A percentile compares a stretch with the other conserved stretches of the same genome.
Evolutionary conservation across 2,329 filamentous ascomycete species (phyloP).

Genomic region (Colletotrichum tofieldiae): DNA sequence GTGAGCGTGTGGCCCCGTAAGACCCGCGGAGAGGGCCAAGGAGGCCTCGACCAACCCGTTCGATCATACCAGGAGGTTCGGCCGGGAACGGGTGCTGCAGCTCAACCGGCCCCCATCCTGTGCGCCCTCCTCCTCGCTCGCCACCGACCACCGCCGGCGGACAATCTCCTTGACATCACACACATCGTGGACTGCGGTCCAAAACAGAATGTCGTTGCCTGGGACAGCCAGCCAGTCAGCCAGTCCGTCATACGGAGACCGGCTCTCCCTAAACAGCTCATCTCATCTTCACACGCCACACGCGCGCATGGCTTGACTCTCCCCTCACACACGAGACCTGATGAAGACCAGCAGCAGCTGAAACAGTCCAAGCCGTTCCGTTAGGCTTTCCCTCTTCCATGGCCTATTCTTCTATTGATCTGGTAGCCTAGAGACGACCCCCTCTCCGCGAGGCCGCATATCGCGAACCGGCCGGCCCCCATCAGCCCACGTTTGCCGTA

Average conservation of each 20-base stretch:
- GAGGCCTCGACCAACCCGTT: conserved; percentile 6
- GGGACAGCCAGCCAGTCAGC: background rate
- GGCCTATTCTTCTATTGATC: background rate
- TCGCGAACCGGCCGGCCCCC: background rate
- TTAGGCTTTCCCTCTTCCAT: background rate
- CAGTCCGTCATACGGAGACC: too few relatives aligned
- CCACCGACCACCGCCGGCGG: background rate
- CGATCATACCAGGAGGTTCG: background rate
- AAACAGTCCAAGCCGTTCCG: background rate
- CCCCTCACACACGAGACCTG: background rate
- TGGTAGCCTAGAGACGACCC: background rate
- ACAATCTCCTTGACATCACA: background rate
- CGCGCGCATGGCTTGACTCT: background rate
- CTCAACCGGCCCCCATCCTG: background rate
- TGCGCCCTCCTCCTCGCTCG: background rate
- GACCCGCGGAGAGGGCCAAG: background rate
- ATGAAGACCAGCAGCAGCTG: background rate
- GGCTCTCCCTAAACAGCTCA: background rate
- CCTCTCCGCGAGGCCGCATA: background rate
- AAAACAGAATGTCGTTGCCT: background rate
- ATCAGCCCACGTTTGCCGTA: background rate
- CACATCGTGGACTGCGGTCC: background rate
- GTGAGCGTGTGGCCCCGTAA: background rate
- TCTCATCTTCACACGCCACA: background rate
- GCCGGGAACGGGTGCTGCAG: too few relatives aligned